Evolutionary conservation across 129 eudicot genomes (phyloP).

Genomic region (Ambrosia artemisiifolia): DNA sequence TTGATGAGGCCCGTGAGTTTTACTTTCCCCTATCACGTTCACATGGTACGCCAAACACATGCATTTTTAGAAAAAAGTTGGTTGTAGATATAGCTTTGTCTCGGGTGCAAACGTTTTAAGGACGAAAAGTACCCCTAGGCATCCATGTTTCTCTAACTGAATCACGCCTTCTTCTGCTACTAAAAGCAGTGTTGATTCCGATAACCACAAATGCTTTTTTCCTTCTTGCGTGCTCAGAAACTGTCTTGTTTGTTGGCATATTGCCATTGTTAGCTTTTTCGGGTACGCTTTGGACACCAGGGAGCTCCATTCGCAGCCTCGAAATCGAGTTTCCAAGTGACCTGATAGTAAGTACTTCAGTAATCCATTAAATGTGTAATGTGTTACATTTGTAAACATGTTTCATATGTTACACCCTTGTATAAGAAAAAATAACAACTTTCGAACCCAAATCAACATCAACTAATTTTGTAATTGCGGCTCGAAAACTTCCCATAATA

Average conservation of each 20-base stretch:
- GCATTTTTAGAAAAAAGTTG: constrained; percentile 4
- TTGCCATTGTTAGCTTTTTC: constrained; percentile 23
- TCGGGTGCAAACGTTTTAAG: not conserved
- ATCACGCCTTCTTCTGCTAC: constrained; percentile 75
- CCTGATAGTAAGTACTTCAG: constrained; percentile 22
- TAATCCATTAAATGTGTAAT: constrained; percentile 7
- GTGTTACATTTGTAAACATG: not conserved
- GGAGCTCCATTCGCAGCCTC: constrained; percentile 49
- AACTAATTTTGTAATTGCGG: not conserved
- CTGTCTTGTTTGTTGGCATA: constrained; percentile 24
- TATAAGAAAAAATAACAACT: not conserved
- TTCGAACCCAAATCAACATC: not conserved
- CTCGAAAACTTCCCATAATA: not conserved
- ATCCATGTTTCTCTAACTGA: constrained; percentile 73
- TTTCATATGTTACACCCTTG: not conserved
- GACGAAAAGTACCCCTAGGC: constrained; percentile 46
- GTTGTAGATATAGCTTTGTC: not conserved
- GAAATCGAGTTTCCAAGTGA: constrained; percentile 48
- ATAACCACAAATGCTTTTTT: constrained; percentile 59
- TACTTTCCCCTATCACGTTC: too few species aligned
- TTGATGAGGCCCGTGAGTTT: too few species aligned
- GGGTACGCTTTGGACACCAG: constrained; percentile 25
- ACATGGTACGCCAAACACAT: not conserved
- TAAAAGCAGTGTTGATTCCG: constrained; percentile 74
- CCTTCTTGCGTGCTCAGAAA: constrained; percentile 19